A percentile compares a stretch with the other conserved stretches of the same genome.
Evolutionary conservation across 73 alveolate genomes (phyloP).

Genomic region (Tetrahymena thermophila): DNA sequence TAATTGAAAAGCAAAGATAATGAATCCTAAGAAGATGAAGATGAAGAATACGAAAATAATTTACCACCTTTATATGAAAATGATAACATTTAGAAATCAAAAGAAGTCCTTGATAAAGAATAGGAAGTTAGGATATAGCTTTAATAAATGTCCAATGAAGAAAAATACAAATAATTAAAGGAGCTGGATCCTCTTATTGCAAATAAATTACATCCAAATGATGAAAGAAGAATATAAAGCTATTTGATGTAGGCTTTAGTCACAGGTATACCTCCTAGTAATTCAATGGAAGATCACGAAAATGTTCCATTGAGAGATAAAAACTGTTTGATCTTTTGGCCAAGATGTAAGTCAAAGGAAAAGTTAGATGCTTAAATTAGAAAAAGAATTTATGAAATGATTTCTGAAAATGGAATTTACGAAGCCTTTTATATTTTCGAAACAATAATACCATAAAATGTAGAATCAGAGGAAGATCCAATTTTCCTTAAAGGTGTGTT

Average conservation of each 20-base stretch:
- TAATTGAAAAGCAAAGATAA: not conserved
- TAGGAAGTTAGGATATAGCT: not conserved
- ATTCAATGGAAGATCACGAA: slow-evolving; percentile 18
- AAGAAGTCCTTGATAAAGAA: not conserved
- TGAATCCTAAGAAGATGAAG: not conserved
- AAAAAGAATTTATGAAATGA: slow-evolving; percentile 62
- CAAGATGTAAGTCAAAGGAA: slow-evolving; percentile 45
- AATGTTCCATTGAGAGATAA: slow-evolving; percentile 40
- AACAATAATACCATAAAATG: not conserved
- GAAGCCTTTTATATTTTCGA: slow-evolving; percentile 47
- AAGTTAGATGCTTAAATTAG: slow-evolving; percentile 43
- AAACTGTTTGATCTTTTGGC: slow-evolving; percentile 54
- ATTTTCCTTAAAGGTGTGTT: slow-evolving; percentile 59
- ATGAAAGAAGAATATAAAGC: slow-evolving; percentile 59
- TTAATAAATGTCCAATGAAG: slow-evolving; percentile 5
- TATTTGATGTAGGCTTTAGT: slow-evolving; percentile 25
- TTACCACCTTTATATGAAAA: not conserved
- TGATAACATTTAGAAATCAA: not conserved
- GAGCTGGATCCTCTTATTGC: slow-evolving; percentile 51
- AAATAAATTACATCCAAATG: slow-evolving; percentile 48
- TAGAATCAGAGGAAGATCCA: not conserved
- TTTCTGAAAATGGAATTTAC: slow-evolving; percentile 52
- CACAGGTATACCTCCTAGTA: slow-evolving; percentile 38
- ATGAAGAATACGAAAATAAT: slow-evolving; percentile 8
- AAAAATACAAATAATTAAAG: slow-evolving; percentile 12